Conservation (phyloP, 352 stramenopile genomes). For the Sclerospora graminicola region DNA sequence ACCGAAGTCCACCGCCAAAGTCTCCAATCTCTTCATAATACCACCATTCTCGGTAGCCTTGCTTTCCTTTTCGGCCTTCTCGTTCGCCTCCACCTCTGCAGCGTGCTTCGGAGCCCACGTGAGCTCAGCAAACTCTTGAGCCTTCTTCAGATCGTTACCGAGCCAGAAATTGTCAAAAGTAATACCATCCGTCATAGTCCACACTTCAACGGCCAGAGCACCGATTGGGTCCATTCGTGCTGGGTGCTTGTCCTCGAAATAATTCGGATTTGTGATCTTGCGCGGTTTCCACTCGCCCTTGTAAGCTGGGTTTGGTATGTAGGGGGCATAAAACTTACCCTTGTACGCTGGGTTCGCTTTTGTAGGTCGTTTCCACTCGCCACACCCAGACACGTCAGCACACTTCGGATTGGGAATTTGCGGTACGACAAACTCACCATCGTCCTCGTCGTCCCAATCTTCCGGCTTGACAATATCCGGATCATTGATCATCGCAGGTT, state of each 20-base stretch:
- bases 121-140: slow-evolving; percentile 61
- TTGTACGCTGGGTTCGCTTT: slow-evolving; percentile 89
- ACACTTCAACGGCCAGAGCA: slow-evolving; percentile 87
- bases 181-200: slow-evolving; percentile 85
- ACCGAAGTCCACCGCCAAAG: slow-evolving; percentile 27
- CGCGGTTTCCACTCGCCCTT: slow-evolving; percentile 85
- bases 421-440: slow-evolving; percentile 86
- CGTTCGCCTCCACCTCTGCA: slow-evolving; percentile 41
- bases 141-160: slow-evolving; percentile 71
- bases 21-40: slow-evolving; percentile 34
- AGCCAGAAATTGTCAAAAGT: slow-evolving; percentile 91
- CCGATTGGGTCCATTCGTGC: slow-evolving; percentile 82
- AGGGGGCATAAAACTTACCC: slow-evolving; percentile 85
- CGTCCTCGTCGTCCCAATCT: slow-evolving; percentile 92
- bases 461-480: slow-evolving; percentile 72
- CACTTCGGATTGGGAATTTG: slow-evolving; percentile 88
- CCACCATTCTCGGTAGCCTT: slow-evolving; percentile 32
- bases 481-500: slow-evolving; percentile 70
- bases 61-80: slow-evolving; percentile 40
- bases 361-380: slow-evolving; percentile 80
- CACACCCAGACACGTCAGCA: slow-evolving; percentile 73
- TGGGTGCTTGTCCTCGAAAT: slow-evolving; percentile 78
- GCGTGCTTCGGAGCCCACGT: slow-evolving; percentile 74
- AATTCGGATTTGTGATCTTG: slow-evolving; percentile 86
- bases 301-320: slow-evolving; percentile 90